Evolutionary conservation across 1,284 basidiomycete species (phyloP).

Genomic region (Tilletia walkeri): DNA sequence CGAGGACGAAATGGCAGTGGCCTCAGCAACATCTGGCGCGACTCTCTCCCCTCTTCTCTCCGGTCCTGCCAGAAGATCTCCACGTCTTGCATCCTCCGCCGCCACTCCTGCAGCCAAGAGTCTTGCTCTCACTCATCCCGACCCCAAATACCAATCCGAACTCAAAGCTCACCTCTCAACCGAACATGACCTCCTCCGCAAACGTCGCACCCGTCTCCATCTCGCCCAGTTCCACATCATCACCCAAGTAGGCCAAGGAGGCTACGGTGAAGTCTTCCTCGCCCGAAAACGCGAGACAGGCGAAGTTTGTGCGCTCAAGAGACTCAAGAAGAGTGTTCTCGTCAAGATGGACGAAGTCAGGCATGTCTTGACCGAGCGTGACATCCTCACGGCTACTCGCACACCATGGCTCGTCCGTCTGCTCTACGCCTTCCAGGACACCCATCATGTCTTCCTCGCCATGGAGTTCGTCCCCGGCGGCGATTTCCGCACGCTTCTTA

Average conservation of each 20-base stretch:
- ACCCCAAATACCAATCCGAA: slow-evolving; percentile 60
- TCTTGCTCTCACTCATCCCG: slow-evolving; percentile 56
- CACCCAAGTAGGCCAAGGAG: slow-evolving; percentile 54
- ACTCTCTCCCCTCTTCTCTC: slow-evolving; percentile 62
- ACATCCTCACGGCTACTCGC: slow-evolving; percentile 53
- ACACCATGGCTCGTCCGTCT: slow-evolving; percentile 53
- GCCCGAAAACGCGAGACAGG: slow-evolving; percentile 54
- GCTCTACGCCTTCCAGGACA: slow-evolving; percentile 54
- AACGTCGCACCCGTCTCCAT: slow-evolving; percentile 50
- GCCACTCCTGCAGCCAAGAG: background rate
- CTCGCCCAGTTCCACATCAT: slow-evolving; percentile 55
- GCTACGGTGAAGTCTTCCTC: slow-evolving; percentile 55
- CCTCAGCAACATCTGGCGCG: slow-evolving; percentile 1
- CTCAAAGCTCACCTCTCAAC: slow-evolving; percentile 42
- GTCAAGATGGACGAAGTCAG: slow-evolving; percentile 55
- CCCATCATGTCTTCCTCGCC: slow-evolving; percentile 52
- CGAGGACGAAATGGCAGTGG: background rate
- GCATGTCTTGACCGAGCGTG: slow-evolving; percentile 54
- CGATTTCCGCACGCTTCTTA: slow-evolving; percentile 55
- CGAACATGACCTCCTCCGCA: slow-evolving; percentile 50
- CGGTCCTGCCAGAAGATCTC: slow-evolving; percentile 74
- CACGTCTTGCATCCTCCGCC: slow-evolving; percentile 67
- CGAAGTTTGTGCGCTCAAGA: slow-evolving; percentile 54
- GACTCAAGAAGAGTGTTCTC: slow-evolving; percentile 50
- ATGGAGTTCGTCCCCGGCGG: slow-evolving; percentile 62